phyloP scores from a whole-genome alignment of 2,329 filamentous ascomycete genomes.

The Fusarium subtropicale region DNA sequence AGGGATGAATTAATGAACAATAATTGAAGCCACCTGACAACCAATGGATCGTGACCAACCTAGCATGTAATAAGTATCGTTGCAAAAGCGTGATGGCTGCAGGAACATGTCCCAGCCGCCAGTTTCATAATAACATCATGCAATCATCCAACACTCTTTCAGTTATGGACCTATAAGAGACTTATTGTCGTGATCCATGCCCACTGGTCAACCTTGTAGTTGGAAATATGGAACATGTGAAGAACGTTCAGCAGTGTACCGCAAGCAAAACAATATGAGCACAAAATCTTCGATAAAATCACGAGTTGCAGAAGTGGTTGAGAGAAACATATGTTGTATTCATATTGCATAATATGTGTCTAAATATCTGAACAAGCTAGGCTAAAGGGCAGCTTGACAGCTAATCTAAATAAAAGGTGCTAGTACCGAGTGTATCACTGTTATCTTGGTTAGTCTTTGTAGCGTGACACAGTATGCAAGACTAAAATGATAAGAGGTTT shows the following conservation, averaged over 20 bases:
- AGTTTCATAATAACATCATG: neutral
- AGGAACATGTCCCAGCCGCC: neutral
- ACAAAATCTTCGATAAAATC: neutral
- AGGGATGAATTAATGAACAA: constrained; percentile 32
- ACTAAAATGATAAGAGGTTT: constrained; percentile 30
- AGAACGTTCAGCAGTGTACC: too few species aligned
- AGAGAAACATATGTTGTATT: neutral
- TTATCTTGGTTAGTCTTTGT: constrained; percentile 44
- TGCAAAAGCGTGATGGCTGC: neutral
- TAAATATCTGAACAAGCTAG: too few species aligned
- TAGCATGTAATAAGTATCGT: neutral
- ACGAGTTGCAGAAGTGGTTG: neutral
- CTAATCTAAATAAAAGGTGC: neutral
- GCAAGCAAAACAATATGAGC: neutral
- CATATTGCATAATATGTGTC: neutral
- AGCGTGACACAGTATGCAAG: constrained; percentile 35
- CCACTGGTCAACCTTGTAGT: neutral
- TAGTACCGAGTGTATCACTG: constrained; percentile 30
- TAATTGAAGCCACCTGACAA: neutral
- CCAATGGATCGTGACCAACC: neutral
- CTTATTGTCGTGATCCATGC: too few species aligned
- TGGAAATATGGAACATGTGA: neutral
- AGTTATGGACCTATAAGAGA: neutral
- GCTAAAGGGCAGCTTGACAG: too few species aligned
- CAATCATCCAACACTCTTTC: neutral